Evolutionary conservation across 257 asterid species (phyloP), one percentile per base, ranked within the genome.

Genomic region (Salvia hispanica): DNA sequence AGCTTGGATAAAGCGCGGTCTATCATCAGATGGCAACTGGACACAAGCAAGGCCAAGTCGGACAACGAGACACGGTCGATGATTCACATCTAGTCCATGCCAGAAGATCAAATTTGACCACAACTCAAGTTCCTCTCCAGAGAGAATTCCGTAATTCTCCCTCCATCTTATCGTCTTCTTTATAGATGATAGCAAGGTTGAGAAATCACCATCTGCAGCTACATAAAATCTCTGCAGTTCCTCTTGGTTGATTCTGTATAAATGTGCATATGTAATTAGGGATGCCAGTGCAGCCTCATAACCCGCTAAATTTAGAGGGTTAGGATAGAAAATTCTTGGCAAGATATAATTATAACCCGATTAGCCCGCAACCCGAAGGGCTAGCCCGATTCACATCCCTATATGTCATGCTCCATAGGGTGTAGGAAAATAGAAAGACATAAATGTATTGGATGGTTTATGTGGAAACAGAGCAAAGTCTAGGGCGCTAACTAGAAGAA

Each of bases 51-150:
- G 75, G 68, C 97, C 99, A 78, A 94, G 96, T 59, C 96, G 96
- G 79, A 91, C 85, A 45, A 88, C 59, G 69, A 94, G 96, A 80
- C 94, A 87, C 7, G 94, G 97, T 9, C 87, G 81, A 54, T 76
- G 64, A 74, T 76, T 83, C 74, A 74, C 67, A 78, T 91, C 99
- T 60, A 79, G 80, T 73, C 96, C 97, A 80, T 94, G 99, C 99
- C 99, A 94, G 76, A 90, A 94, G 45, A 91, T 76, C 93, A 88
- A 72, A 76, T 79, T 80, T 72, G 97, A 82, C 99, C 99, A 94
- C 79, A 74, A 76, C 66, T 86, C 95, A 59, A 94, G 97, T 76
- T 94, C 99, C 77, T 80, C 88, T 61, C 12, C 83, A 4, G 95
- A 78, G 57, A 94, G 91, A 84, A 91, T 78, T 82, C 90, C 78